Base-by-base conservation (phyloP, 371 early-diverging fungal genomes). In the Blastocladiella emersonii region DNA sequence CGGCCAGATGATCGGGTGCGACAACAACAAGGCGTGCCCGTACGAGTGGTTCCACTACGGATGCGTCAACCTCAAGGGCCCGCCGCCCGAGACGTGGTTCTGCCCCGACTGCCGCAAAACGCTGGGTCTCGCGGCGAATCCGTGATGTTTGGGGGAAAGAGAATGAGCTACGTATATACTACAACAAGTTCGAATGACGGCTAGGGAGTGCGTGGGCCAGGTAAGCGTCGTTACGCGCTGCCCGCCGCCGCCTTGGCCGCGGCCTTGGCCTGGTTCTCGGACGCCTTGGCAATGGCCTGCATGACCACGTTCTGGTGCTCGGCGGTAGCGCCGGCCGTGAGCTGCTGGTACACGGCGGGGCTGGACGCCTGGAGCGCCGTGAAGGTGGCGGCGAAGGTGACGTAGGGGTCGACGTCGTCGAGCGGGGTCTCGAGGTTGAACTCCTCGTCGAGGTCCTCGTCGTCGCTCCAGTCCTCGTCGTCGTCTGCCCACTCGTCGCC, bases 331-430 rank as follows among this genome's bases (percentile, higher is more conserved):
- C 74, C 70, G 64, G 75, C 70, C n/a, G 78, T 71, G 36, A 85
- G 65, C 17, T 76, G 68, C 10, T 69, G 55, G 63, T 80, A 78
- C 8, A 77, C 72, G 10, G 79, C 76, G 0, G 76, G 72, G 68
- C 81, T 76, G 35, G 69, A 61, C 63, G 66, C 69, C 67, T 79
- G 72, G 51, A 82, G 65, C 30, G 76, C 61, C 43, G 64, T 53
- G 44, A 73, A 43, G 13, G 65, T 61, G 32, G 51, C 32, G n/a
- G 61, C 64, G 44, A 93, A 88, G 63, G 77, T 76, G 34, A 84
- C 66, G 73, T 90, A 91, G 6, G 88, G 85, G 68, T 94, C 85
- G 53, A 95, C 71, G 45, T 80, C 74, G 67, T 95, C 95, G 64
- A 93, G 74, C 21, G 92, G 91, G 1, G 91, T 88, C 65, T 87